These are phyloP conservation scores for Trametes hirsuta DNA, from an alignment of 1,284 basidiomycete species.

Conservation along the genomic window DNA sequence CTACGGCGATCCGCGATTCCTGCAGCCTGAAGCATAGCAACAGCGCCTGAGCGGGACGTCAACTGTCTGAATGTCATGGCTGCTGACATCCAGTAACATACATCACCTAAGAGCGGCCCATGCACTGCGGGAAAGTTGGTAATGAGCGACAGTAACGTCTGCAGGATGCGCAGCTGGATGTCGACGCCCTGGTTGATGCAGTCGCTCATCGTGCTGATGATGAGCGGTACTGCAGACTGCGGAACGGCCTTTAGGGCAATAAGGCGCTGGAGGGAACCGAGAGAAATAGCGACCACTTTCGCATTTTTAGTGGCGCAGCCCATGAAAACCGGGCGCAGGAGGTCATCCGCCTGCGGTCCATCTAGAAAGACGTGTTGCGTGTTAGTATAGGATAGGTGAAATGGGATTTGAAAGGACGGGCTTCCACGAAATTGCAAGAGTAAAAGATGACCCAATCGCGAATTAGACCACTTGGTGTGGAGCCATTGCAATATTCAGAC, in stretches of 20 bases:
- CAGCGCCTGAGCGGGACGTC: conserved; percentile 61
- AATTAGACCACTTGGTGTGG: too few relatives aligned
- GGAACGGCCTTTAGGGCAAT: conserved; percentile 88
- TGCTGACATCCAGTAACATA: conserved; percentile 40
- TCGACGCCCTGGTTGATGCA: conserved; percentile 94
- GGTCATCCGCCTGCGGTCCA: conserved; percentile 76
- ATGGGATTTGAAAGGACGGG: too few relatives aligned
- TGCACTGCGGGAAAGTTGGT: conserved; percentile 86
- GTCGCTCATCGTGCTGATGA: conserved; percentile 81
- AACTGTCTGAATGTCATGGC: background rate
- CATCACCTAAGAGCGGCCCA: conserved; percentile 79
- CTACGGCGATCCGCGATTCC: conserved; percentile 93
- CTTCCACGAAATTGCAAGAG: background rate
- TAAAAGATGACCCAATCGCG: too few relatives aligned
- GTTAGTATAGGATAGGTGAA: background rate
- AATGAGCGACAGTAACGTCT: conserved; percentile 87
- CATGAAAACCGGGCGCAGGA: conserved; percentile 91
- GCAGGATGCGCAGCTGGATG: conserved; percentile 90
- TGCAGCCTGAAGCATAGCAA: conserved; percentile 93
- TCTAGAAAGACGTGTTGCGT: conserved; percentile 45
- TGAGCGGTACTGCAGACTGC: conserved; percentile 73
- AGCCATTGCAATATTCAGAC: too few relatives aligned
- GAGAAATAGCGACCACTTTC: conserved; percentile 91
- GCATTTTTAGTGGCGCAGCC: conserved; percentile 92
- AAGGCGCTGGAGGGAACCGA: conserved; percentile 90